phyloP scores from a whole-genome alignment of 345 rosid genomes.

The Zanthoxylum bungeanum region DNA sequence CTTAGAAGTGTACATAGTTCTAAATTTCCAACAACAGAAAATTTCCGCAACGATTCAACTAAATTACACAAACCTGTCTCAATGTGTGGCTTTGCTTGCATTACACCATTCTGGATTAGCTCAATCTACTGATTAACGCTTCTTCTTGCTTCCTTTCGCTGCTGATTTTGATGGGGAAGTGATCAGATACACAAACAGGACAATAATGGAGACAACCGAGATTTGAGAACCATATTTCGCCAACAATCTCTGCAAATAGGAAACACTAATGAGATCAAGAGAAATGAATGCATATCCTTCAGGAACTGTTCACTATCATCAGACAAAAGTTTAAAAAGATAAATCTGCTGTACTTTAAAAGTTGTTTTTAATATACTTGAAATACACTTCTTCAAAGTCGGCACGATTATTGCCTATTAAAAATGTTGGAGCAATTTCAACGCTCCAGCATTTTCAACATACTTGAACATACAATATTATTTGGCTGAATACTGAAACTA shows the following conservation, averaged over 20 bases:
- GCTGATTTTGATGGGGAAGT: conserved; percentile 66
- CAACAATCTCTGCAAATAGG: conserved; percentile 65
- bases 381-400: not conserved
- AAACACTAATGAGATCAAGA: not conserved
- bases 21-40: not conserved
- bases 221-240: conserved; percentile 81
- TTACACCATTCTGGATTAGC: not conserved
- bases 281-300: not conserved
- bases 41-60: not conserved
- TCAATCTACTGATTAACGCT: conserved; percentile 36
- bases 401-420: no score
- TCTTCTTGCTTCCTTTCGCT: conserved; percentile 82
- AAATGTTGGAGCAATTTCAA: no score
- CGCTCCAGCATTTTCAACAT: not conserved
- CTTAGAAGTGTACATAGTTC: not conserved
- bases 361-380: not conserved
- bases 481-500: not conserved
- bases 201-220: conserved; percentile 73
- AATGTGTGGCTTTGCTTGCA: not conserved
- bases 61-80: conserved; percentile 6
- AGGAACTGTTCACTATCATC: not conserved
- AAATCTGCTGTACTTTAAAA: not conserved
- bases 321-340: not conserved
- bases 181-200: conserved; percentile 64
- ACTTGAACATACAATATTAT: not conserved